Conservation (phyloP, 2,329 filamentous ascomycete genomes). For the Aureobasidium musti region DNA sequence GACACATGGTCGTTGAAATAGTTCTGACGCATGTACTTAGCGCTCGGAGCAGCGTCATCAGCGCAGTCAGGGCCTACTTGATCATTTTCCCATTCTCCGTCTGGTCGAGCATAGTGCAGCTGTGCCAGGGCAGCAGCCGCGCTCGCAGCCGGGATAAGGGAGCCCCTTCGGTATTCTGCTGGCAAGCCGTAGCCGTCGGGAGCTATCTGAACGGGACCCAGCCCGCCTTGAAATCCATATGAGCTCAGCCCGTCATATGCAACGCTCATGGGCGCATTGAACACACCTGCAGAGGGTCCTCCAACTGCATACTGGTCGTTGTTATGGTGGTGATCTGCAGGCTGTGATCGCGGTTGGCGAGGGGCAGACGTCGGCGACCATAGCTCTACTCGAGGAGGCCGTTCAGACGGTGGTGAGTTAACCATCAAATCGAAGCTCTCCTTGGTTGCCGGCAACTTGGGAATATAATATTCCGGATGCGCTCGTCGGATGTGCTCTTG, state of each 20-base stretch:
- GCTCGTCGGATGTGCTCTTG: constrained; percentile 98
- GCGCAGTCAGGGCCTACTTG: constrained; percentile 57
- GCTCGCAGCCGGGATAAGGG: constrained; percentile 67
- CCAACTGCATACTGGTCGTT: constrained; percentile 35
- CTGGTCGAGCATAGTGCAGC: constrained; percentile 75
- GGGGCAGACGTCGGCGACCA: constrained; percentile 33
- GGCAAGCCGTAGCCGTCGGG: constrained; percentile 41
- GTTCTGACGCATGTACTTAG: constrained; percentile 38
- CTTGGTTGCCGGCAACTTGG: constrained; percentile 95
- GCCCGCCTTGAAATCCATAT: constrained; percentile 38
- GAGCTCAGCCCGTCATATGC: constrained; percentile 40
- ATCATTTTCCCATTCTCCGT: constrained; percentile 76
- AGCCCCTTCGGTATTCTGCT: constrained; percentile 68
- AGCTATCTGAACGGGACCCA: constrained; percentile 34
- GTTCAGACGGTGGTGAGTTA: constrained; percentile 78
- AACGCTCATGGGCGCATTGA: constrained; percentile 38
- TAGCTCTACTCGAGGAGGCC: constrained; percentile 48
- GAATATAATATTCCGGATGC: constrained; percentile 95
- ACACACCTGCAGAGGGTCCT: constrained; percentile 44
- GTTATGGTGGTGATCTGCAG: constrained; percentile 34
- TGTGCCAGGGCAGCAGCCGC: constrained; percentile 86
- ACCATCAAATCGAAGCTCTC: constrained; percentile 98
- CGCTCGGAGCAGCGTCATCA: constrained; percentile 27
- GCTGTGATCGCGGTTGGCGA: constrained; percentile 26
- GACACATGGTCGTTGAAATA: constrained; percentile 46